phyloP scores from a whole-genome alignment of 345 rosid species.

The Durio zibethinus region DNA sequence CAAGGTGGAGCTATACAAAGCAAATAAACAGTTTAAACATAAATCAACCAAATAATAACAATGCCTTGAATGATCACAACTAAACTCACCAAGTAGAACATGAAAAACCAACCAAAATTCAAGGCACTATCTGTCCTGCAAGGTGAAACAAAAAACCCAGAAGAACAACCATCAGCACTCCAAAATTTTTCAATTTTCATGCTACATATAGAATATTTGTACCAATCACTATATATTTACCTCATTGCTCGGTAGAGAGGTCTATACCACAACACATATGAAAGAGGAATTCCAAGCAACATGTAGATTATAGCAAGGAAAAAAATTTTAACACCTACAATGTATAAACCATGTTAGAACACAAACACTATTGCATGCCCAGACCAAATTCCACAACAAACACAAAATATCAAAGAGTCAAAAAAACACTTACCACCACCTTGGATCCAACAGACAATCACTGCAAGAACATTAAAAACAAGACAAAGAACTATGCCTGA shows the following conservation, averaged over 20 bases:
- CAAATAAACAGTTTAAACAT: slow-evolving; percentile 6
- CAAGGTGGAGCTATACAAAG: slow-evolving; percentile 72
- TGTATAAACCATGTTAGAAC: slow-evolving; percentile 16
- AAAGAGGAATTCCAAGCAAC: slow-evolving; percentile 77
- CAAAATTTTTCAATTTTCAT: slow-evolving; percentile 2
- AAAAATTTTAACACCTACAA: slow-evolving; percentile 82
- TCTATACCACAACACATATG: slow-evolving; percentile 94
- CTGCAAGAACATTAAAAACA: slow-evolving; percentile 73
- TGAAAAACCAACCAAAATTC: slow-evolving; percentile 94
- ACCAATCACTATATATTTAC: slow-evolving; percentile 31
- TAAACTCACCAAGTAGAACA: slow-evolving; percentile 83
- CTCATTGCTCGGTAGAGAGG: slow-evolving; percentile 98
- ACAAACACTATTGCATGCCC: slow-evolving; percentile 1
- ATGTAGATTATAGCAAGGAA: slow-evolving; percentile 88
- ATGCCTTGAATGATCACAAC: background rate
- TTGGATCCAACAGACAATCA: slow-evolving; percentile 81
- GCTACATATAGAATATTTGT: background rate
- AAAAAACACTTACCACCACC: slow-evolving; percentile 72
- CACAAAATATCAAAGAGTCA: background rate
- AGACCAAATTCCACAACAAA: background rate
- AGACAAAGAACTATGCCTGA: slow-evolving; percentile 93
- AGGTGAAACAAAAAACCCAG: slow-evolving; percentile 19
- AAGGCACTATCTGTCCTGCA: slow-evolving; percentile 98
- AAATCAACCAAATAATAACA: background rate
- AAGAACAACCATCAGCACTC: slow-evolving; percentile 5